Base-by-base conservation (phyloP, 2,329 filamentous ascomycete genomes). In the Myriosclerotinia scirpicola region DNA sequence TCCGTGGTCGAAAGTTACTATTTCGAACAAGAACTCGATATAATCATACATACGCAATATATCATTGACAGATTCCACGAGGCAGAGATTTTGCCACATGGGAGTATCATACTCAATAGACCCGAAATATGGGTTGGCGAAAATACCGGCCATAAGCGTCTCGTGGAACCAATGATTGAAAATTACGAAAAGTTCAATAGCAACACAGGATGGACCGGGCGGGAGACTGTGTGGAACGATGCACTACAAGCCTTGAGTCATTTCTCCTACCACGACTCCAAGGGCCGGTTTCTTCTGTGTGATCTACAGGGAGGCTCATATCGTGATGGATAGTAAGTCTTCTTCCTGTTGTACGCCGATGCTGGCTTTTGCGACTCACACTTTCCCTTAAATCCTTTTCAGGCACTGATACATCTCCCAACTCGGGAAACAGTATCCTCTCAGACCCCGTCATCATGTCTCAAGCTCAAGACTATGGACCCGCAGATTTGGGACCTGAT, bases 161-260 rank as follows among this genome's bases (percentile, higher is more conserved):
- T 68, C 1, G 26, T 66, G 7, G 64, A 68, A 40, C 67, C 67
- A 1, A 66, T 68, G 67, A 66, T 68, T 65, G 38, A 61, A 11
- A 66, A 66, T 17, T 66, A 66, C 8, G 40, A 66, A 36, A 68
- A 68, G 14, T 68, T 68, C 26, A 68, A 68, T 26, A 68, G 67
- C 15, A 66, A 68, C 22, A 52, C 56, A 1, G 67, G 67, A 3
- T 67, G 65, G 65, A 40, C 30, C 2, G 22, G 12, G 1, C 8
- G 3, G 14, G 12, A 38, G 15, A 56, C 15, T 1, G 12, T 42
- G 15, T 54, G 36, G 52, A 54, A 56, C 46, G 67, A 68, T 22
- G 67, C 38, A 5, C 66, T 68, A 50, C 55, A 66, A 46, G 67
- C 67, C 3, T 34, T 66, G 48, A 66, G 64, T 63, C 67, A 68